Evolutionary conservation across 164 flowering plant species (phyloP), one percentile per base, ranked within the genome.

Genomic region (Liquidambar formosana): DNA sequence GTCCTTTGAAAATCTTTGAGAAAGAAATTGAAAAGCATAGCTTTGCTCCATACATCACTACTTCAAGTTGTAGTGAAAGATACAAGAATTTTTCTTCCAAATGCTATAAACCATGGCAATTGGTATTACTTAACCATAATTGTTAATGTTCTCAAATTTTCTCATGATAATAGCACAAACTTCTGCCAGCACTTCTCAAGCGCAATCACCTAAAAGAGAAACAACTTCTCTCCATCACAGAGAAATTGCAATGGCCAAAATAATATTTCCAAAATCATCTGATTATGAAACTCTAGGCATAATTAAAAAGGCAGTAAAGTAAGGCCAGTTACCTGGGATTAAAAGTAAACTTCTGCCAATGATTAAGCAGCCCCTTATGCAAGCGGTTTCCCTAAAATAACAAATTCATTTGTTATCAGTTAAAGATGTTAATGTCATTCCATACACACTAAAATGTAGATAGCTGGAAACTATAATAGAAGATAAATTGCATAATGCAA

Each of bases 301-400:
- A 54, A 54, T 13, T 9, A 54, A 19, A 57, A 19, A 58, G 16
- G 59, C 58, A 15, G 21, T 60, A 44, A 14, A 26, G n/a, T n/a
- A 75, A 59, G 38, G 9, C 14, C 16, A 57, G n/a, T 78, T 84
- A 93, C 99, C 99, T 96, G 67, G 99, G 97, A 77, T 92, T 96
- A 67, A 96, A 91, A 22, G 95, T 96, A 86, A 84, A 96, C 85
- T 91, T 91, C 78, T 88, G 99, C 98, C 99, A 93, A 77, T 93
- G 98, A 74, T 70, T 93, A 70, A 90, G 86, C 62, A 96, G 84
- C 64, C 91, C 94, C 68, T 93, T 95, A 66, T 96, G 87, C 82
- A 96, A 85, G 67, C 97, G 93, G 68, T 85, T 93, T 69, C 97
- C 97, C 99, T 93, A 54, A 53, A 78, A 72, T 27, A 59, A 64